Percentiles rank a stretch among this genome's conserved stretches.
These are phyloP conservation scores for Nannizziopsis arthrosporioides DNA, from an alignment of 2,329 filamentous ascomycete genomes.

Conservation along the genomic window DNA sequence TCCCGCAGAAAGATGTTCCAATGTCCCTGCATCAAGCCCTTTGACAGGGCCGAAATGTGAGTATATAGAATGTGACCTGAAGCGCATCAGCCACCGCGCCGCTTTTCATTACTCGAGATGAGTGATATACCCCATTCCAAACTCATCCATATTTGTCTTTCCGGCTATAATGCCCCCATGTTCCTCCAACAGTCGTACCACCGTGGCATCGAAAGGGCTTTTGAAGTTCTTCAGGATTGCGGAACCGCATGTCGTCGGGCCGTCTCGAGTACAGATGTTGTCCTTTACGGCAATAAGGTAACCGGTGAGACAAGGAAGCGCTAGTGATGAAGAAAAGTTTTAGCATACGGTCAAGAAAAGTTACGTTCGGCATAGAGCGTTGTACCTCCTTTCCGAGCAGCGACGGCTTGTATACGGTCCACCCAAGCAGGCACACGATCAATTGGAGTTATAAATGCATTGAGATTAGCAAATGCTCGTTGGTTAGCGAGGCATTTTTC, in stretches of 20 bases:
- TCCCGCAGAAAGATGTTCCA: conserved; percentile 53
- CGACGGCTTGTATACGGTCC: conserved; percentile 29
- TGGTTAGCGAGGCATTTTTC: conserved; percentile 35
- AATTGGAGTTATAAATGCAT: conserved; percentile 33
- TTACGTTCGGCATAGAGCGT: background rate
- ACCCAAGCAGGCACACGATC: conserved; percentile 25
- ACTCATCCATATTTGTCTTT: conserved; percentile 92
- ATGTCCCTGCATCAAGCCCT: conserved; percentile 34
- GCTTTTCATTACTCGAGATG: background rate
- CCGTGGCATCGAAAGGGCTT: conserved; percentile 72
- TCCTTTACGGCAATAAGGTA: conserved; percentile 58
- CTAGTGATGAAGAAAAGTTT: conserved; percentile 16
- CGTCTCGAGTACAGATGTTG: conserved; percentile 55
- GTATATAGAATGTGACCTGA: conserved; percentile 54
- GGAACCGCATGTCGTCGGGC: conserved; percentile 77
- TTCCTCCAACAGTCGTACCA: conserved; percentile 55
- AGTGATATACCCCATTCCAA: conserved; percentile 63
- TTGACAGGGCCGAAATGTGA: conserved; percentile 57
- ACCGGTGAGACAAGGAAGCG: conserved; percentile 32
- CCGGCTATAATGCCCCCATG: conserved; percentile 55
- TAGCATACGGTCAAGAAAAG: background rate
- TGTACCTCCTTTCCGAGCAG: conserved; percentile 27
- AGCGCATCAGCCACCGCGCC: conserved; percentile 1
- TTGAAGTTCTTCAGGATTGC: conserved; percentile 56
- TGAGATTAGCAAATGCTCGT: conserved; percentile 25